Percentiles rank a stretch among this genome's conserved stretches.
These are phyloP conservation scores for Geum urbanum DNA, from an alignment of 306 rosid species.

Conservation along the genomic window DNA sequence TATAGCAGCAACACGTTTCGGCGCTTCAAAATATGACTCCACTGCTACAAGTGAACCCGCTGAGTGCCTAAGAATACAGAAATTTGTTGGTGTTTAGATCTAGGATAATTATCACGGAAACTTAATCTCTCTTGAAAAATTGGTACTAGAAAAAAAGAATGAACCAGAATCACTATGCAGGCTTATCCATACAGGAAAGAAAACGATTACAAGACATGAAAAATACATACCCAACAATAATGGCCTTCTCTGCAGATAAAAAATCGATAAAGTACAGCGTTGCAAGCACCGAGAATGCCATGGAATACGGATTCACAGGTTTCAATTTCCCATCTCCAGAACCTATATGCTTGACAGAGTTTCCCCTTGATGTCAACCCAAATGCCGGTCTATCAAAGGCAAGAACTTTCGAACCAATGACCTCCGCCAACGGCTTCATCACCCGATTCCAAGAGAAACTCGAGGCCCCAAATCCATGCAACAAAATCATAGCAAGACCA, in stretches of 20 bases:
- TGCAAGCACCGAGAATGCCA: slow-evolving; percentile 86
- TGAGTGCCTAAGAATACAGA: slow-evolving; percentile 64
- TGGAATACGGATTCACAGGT: slow-evolving; percentile 71
- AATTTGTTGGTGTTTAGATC: slow-evolving; percentile 23
- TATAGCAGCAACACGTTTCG: slow-evolving; percentile 79
- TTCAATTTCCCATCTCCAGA: slow-evolving; percentile 37
- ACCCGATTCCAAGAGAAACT: slow-evolving; percentile 79
- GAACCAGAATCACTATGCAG: background rate
- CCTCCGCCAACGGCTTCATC: slow-evolving; percentile 73
- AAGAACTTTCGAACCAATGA: slow-evolving; percentile 63
- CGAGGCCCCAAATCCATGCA: slow-evolving; percentile 94
- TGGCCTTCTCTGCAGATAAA: slow-evolving; percentile 66
- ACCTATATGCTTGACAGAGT: slow-evolving; percentile 28
- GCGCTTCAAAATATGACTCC: slow-evolving; percentile 81
- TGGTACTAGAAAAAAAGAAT: background rate
- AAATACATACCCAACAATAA: slow-evolving; percentile 70
- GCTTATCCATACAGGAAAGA: background rate
- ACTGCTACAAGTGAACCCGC: slow-evolving; percentile 85
- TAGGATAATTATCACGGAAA: background rate
- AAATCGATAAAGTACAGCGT: slow-evolving; percentile 63
- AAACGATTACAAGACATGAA: slow-evolving; percentile 10
- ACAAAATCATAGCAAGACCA: slow-evolving; percentile 64
- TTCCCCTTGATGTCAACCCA: slow-evolving; percentile 79
- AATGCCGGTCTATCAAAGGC: slow-evolving; percentile 99
- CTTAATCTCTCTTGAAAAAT: background rate